These are phyloP conservation scores for Colletotrichum limetticola DNA, from an alignment of 2,329 filamentous ascomycete genomes.

Conservation along the genomic window DNA sequence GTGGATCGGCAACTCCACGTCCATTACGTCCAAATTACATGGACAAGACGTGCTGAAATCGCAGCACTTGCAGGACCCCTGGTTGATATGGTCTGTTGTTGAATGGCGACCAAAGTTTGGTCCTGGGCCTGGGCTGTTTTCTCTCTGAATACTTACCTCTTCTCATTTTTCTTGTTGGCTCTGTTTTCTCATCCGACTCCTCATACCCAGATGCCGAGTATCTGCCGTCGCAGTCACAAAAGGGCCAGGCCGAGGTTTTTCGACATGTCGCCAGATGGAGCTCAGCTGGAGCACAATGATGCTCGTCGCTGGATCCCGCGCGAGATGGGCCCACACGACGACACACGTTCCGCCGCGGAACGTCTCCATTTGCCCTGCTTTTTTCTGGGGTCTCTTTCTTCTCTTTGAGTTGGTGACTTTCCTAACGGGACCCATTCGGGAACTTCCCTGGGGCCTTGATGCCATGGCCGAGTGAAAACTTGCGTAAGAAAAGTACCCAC, in stretches of 20 bases:
- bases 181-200: neutral
- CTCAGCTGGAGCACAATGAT: slow-evolving; percentile 16
- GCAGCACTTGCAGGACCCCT: neutral
- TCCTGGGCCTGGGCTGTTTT: neutral
- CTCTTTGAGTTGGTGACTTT: neutral
- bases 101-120: slow-evolving; percentile 3
- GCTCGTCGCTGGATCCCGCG: slow-evolving; percentile 12
- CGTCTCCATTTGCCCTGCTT: slow-evolving; percentile 19
- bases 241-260: neutral
- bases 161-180: too few species aligned
- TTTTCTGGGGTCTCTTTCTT: neutral
- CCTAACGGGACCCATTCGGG: neutral
- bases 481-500: neutral
- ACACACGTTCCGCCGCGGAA: slow-evolving; percentile 31
- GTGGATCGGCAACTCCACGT: slow-evolving; percentile 31
- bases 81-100: neutral
- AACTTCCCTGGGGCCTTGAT: neutral
- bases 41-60: neutral
- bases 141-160: neutral
- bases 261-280: slow-evolving; percentile 9
- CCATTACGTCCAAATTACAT: slow-evolving; percentile 28
- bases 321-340: slow-evolving; percentile 16
- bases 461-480: neutral
- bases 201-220: slow-evolving; percentile 17
- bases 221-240: neutral